phyloP scores from a whole-genome alignment of 257 asterid genomes.

The Gardenia jasminoides region DNA sequence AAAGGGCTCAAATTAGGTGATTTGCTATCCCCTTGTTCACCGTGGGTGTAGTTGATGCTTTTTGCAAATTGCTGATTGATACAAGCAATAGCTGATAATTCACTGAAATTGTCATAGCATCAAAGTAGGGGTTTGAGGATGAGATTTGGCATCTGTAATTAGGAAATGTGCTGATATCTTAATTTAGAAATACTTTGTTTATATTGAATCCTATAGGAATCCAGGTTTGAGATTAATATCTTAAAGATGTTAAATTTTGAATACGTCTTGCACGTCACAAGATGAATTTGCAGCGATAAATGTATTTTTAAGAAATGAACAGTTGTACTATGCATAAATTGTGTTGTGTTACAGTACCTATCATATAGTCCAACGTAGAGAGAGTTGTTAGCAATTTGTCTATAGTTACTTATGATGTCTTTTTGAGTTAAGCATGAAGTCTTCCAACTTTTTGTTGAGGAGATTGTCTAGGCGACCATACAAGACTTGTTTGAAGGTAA shows the following conservation, averaged over 20 bases:
- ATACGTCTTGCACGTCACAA: background rate
- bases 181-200: background rate
- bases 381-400: background rate
- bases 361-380: background rate
- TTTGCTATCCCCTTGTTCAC: background rate
- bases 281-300: no score
- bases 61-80: background rate
- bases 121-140: background rate
- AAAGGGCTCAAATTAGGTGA: background rate
- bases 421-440: background rate
- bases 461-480: background rate
- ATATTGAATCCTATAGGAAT: background rate
- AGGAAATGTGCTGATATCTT: background rate
- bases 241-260: background rate
- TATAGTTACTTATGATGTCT: background rate
- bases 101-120: background rate
- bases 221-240: background rate
- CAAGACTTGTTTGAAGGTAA: background rate
- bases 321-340: background rate
- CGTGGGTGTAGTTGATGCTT: background rate
- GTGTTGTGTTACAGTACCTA: background rate
- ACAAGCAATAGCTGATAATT: background rate
- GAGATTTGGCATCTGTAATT: background rate
- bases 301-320: background rate
- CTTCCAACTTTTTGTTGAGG: background rate